A percentile compares a stretch with the other conserved stretches of the same genome.
These are phyloP conservation scores for Globisporangium recalcitrans DNA, from an alignment of 352 stramenopile genomes.

Conservation along the genomic window DNA sequence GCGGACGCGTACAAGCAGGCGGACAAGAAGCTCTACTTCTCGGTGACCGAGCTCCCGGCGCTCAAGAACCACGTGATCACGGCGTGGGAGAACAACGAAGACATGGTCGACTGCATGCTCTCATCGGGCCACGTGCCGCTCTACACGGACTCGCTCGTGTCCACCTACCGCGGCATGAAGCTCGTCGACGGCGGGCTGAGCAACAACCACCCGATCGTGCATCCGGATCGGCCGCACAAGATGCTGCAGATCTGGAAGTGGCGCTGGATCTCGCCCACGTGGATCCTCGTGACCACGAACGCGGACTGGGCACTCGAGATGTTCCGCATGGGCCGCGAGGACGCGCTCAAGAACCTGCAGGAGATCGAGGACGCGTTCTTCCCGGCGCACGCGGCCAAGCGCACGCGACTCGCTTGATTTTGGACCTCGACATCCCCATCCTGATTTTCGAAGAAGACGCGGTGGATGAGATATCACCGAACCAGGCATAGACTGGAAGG, in stretches of 20 bases:
- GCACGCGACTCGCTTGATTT: neutral
- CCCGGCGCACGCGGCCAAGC: constrained; percentile 4
- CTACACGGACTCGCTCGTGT: constrained; percentile 64
- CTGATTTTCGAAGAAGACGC: neutral
- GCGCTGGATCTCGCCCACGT: constrained; percentile 72
- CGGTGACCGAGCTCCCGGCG: constrained; percentile 59
- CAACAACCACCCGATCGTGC: constrained; percentile 60
- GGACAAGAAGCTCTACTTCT: constrained; percentile 76
- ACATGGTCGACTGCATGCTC: constrained; percentile 81
- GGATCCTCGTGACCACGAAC: constrained; percentile 72
- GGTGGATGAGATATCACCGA: neutral
- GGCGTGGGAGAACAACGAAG: constrained; percentile 67
- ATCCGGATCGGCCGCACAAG: constrained; percentile 53
- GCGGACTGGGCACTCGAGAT: constrained; percentile 67
- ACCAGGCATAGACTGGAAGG: neutral
- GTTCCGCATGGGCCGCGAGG: constrained; percentile 74
- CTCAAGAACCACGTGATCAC: constrained; percentile 71
- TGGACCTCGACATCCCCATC: neutral
- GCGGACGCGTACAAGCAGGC: constrained; percentile 55
- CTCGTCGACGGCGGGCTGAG: constrained; percentile 72
- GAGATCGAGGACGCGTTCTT: constrained; percentile 46
- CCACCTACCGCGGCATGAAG: constrained; percentile 59
- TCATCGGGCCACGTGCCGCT: constrained; percentile 66
- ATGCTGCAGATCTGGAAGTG: constrained; percentile 85
- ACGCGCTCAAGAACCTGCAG: constrained; percentile 59